A percentile compares a stretch with the other conserved stretches of the same genome.
These are phyloP conservation scores for Gossypium sturtianum DNA, from an alignment of 345 rosid species.

Conservation along the genomic window DNA sequence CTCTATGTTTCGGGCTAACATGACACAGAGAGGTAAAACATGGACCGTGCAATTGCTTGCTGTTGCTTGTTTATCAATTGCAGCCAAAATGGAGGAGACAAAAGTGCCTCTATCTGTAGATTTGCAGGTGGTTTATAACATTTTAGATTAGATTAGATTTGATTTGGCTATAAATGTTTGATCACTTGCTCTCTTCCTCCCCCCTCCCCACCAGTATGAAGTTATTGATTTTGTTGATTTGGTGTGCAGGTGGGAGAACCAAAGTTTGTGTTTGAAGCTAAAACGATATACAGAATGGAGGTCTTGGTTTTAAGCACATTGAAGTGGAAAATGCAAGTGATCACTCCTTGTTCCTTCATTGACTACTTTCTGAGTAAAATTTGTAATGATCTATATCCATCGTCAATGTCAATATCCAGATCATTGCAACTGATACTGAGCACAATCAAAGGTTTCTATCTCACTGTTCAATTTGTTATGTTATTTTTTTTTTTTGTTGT, in stretches of 20 bases:
- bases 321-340: conserved; percentile 57
- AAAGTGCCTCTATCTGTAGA: conserved; percentile 43
- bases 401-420: conserved; percentile 24
- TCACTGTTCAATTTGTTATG: not conserved
- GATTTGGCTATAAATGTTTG: not conserved
- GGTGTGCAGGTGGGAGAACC: conserved; percentile 44
- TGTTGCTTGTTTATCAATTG: conserved; percentile 69
- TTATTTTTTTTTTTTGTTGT: not conserved
- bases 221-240: conserved; percentile 7
- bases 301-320: conserved; percentile 45
- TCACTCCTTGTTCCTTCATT: conserved; percentile 54
- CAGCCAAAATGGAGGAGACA: conserved; percentile 67
- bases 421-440: conserved; percentile 49
- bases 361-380: conserved; percentile 42
- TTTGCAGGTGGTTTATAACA: conserved; percentile 42
- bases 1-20: not conserved
- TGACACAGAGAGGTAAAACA: conserved; percentile 41
- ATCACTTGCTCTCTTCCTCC: not conserved
- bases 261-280: conserved; percentile 41
- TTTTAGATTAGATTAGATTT: conserved; percentile 9
- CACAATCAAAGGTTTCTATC: conserved; percentile 46
- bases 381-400: conserved; percentile 32
- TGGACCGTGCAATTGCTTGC: conserved; percentile 61
- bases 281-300: conserved; percentile 68
- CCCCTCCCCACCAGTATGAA: too few relatives aligned